Base-by-base conservation (phyloP, 1,139 yeast species). In the Candida gigantensis region DNA sequence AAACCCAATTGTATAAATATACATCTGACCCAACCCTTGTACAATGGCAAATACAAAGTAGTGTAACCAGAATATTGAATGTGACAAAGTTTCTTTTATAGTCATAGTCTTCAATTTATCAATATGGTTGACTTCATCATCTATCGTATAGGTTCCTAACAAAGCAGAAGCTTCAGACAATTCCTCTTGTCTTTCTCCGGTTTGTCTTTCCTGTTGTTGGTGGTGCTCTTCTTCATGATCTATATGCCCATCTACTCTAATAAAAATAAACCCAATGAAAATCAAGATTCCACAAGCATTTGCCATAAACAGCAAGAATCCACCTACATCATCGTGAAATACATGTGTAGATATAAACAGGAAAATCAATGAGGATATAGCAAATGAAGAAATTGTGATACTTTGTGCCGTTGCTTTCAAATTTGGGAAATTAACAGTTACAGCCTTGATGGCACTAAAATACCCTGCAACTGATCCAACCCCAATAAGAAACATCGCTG, bases 11-110 rank as follows among this genome's bases (percentile, higher is more conserved):
- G 86, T 77, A 51, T 77, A 83, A 20, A 85, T 84, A 53, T 83
- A 85, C 72, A 84, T 79, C 55, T 85, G 92, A 7, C 94, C 94
- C 42, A 81, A 69, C 2, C 89, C 86, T 47, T 85, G 84, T 31
- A 83, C 61, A 3, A 77, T 58, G 1, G 89, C 84, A 44, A 84
- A 64, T 13, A 82, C 65, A 7, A 73, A 32, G 47, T 71, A 79
- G 48, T 75, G 80, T 24, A 68, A 59, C 50, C 79, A 50, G 42
- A 79, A 80, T 1, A 57, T 42, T 1, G 65, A 60, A 43, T 56
- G 60, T 4, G 37, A 16, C 6, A 60, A 41, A 1, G 63, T 53
- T 11, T 45, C 43, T 14, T 39, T 44, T 23, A 60, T 40, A 15
- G 43, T 27, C 35, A 47, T 33, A 28, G 43, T 42, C 24, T 50